Percentiles rank a stretch among this genome's conserved stretches.
Conservation (phyloP, 495 filamentous ascomycete species). For the Pyrenopolyporus hunteri region DNA sequence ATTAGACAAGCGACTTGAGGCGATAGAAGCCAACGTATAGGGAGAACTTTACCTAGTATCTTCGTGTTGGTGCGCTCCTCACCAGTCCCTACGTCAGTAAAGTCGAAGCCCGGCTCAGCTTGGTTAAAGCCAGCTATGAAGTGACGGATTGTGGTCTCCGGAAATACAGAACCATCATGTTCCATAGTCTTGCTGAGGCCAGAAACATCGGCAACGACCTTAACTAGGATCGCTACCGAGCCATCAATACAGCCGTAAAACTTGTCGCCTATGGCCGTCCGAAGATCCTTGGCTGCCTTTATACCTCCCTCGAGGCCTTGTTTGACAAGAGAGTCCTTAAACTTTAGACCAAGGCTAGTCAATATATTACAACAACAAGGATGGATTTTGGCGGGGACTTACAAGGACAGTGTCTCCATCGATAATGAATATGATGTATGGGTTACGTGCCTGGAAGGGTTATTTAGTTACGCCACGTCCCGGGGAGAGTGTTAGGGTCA, state of each 20-base stretch:
- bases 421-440: constrained; percentile 75
- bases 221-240: constrained; percentile 63
- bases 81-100: constrained; percentile 73
- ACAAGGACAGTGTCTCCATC: constrained; percentile 80
- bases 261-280: constrained; percentile 56
- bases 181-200: constrained; percentile 67
- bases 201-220: constrained; percentile 72
- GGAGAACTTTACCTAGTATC: constrained; percentile 68
- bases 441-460: constrained; percentile 67
- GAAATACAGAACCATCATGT: constrained; percentile 63
- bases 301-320: constrained; percentile 73
- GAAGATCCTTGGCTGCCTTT: constrained; percentile 68
- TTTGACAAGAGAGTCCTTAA: constrained; percentile 67
- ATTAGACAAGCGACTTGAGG: not conserved
- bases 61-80: constrained; percentile 77
- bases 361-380: not conserved
- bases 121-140: constrained; percentile 81
- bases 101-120: constrained; percentile 71
- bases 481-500: not conserved
- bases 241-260: constrained; percentile 46
- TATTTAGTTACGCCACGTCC: constrained; percentile 32
- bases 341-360: constrained; percentile 48
- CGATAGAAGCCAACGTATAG: not conserved
- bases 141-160: constrained; percentile 58
- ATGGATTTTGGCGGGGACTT: constrained; percentile 30